Evolutionary conservation across 2,329 filamentous ascomycete species (phyloP), one percentile per base, ranked within the genome.

Genomic region (Aspergillus persii): DNA sequence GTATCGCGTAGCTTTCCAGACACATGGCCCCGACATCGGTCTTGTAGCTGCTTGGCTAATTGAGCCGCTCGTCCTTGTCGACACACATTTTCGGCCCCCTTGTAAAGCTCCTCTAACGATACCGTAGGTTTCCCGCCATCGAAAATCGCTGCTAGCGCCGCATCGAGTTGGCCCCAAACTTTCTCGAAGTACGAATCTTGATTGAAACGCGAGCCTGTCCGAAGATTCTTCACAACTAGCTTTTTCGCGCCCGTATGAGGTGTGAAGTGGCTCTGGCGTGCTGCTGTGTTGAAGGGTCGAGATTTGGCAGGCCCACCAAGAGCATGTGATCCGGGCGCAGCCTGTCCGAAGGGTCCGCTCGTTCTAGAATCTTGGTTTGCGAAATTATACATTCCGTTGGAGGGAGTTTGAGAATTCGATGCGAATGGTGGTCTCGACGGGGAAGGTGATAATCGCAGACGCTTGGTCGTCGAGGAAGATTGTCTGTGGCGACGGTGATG

Each of bases 171-270:
- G 46, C 79, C 77, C 86, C 89, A 91, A 3, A 87, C 89, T 68
- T 87, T 86, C 46, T 87, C 81, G 68, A 96, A 91, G 78, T 96
- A 98, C 63, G 86, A 83, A 62, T 90, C 86, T 23, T 90, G 84
- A 67, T 92, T 86, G 56, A 84, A 81, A 59, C 83, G 82, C n/a
- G 84, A 78, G 18, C 82, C 82, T 1, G 84, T 83, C 60, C 89
- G 87, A 63, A 97, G 83, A 73, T 97, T 98, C 84, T 96, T 96
- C 68, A 99, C 91, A n/a, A 94, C 85, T 50, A 99, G 84, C 76
- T 89, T 93, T 81, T 89, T 93, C 23, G 91, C 88, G 33, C 92
- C 92, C 9, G 83, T 81, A 68, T 91, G 86, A 11, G 91, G 88
- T 66, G 89, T 90, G 71, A 93, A 91, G 53, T 80, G 79, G 56